Evolutionary conservation across 129 eudicot species (phyloP).

Genomic region (Rutidosis leptorrhynchoides): DNA sequence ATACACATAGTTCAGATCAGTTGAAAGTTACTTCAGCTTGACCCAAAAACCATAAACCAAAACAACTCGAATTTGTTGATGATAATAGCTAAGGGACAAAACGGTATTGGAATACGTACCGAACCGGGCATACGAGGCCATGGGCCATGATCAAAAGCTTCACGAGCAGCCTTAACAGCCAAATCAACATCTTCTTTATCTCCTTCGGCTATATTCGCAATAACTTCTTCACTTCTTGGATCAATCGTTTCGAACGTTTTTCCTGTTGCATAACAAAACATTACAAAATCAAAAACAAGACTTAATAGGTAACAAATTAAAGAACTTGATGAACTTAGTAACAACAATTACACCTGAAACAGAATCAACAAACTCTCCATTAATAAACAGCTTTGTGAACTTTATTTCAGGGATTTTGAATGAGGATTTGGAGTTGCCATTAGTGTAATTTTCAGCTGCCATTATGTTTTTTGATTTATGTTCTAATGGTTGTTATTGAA

Average conservation of each 20-base stretch:
- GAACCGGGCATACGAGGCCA: constrained; percentile 91
- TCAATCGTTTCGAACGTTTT: constrained; percentile 75
- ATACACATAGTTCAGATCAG: background rate
- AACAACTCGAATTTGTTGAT: too few species aligned
- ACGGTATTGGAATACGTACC: constrained; percentile 12
- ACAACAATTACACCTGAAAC: constrained; percentile 49
- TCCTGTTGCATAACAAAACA: constrained; percentile 34
- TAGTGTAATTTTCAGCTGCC: constrained; percentile 31
- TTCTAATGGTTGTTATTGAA: background rate
- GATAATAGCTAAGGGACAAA: background rate
- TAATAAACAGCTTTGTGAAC: constrained; percentile 82
- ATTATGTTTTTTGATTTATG: background rate
- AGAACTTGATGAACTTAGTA: background rate
- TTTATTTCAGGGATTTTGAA: constrained; percentile 50
- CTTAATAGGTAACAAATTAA: background rate
- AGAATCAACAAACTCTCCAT: constrained; percentile 76
- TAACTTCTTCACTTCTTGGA: constrained; percentile 74
- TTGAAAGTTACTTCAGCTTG: background rate
- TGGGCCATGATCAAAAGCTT: constrained; percentile 83
- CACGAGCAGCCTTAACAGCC: constrained; percentile 91
- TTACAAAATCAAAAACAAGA: background rate
- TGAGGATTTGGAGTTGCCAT: constrained; percentile 28
- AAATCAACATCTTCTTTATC: constrained; percentile 72
- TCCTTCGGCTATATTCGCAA: constrained; percentile 64
- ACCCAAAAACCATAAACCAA: background rate